These are phyloP conservation scores for Hanseniaspora lachancei DNA, from an alignment of 805 yeast genomes.

Conservation along the genomic window DNA sequence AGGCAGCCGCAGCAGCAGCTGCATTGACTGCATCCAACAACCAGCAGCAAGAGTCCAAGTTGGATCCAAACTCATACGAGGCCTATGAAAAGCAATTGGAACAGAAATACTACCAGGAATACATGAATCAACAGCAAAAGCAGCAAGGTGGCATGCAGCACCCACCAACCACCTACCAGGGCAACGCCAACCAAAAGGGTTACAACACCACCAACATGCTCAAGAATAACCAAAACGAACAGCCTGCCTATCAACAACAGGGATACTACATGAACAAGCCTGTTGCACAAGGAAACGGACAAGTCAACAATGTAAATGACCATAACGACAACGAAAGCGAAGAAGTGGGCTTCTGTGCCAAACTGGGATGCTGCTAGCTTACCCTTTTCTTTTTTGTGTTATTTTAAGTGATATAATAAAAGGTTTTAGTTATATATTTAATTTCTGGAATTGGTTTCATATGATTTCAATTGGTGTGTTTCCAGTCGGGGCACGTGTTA, in stretches of 20 bases:
- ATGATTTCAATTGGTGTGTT: no score
- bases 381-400: neutral
- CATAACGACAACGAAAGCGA: constrained; percentile 18
- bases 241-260: constrained; percentile 3
- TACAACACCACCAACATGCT: neutral
- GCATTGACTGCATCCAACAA: constrained; percentile 16
- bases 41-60: constrained; percentile 16
- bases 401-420: no score
- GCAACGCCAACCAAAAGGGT: constrained; percentile 4
- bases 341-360: constrained; percentile 25
- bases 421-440: neutral
- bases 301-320: neutral
- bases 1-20: constrained; percentile 20
- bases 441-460: no score
- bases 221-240: neutral
- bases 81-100: constrained; percentile 29
- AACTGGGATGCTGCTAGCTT: constrained; percentile 25
- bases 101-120: constrained; percentile 26
- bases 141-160: constrained; percentile 13
- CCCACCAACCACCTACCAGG: constrained; percentile 11
- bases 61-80: constrained; percentile 33
- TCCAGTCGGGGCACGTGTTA: no score
- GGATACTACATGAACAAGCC: constrained; percentile 7
- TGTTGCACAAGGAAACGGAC: neutral
- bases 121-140: constrained; percentile 19